phyloP scores from a whole-genome alignment of 148 eudicot genomes.

The Vaccinium myrtillus region DNA sequence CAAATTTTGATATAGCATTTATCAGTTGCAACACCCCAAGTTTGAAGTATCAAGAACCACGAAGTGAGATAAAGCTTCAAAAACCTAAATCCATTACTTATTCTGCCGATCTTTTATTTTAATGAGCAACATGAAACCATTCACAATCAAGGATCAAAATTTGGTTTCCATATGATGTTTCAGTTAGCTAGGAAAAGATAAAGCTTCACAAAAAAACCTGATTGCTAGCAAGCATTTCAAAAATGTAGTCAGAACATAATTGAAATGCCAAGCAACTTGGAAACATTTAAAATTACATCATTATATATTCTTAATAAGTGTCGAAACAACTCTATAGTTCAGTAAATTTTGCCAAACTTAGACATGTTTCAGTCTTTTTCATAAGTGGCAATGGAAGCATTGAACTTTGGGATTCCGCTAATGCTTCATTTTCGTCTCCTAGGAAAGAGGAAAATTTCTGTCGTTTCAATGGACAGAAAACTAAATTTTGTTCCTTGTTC shows the following conservation, averaged over 20 bases:
- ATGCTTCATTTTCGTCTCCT: not conserved
- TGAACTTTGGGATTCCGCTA: not conserved
- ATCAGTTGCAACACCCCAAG: not conserved
- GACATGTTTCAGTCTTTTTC: not conserved
- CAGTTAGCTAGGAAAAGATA: not conserved
- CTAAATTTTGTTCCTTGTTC: not conserved
- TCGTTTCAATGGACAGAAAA: not conserved
- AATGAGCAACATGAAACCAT: not conserved
- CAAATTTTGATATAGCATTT: constrained; percentile 14
- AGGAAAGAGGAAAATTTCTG: not conserved
- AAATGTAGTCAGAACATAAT: not conserved
- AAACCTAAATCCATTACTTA: not conserved
- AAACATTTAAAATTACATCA: not conserved
- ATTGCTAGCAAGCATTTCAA: not conserved
- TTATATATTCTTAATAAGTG: not conserved
- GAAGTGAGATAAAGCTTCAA: not conserved
- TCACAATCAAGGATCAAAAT: not conserved
- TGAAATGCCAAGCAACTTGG: not conserved
- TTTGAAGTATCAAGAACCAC: constrained; percentile 4
- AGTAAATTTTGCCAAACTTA: not conserved
- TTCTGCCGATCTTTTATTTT: not conserved
- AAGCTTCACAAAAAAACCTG: not conserved
- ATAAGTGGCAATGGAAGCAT: not conserved
- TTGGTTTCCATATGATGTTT: not conserved
- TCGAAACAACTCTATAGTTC: not conserved